Percentiles rank a stretch among this genome's conserved stretches.
phyloP scores from a whole-genome alignment of 371 early-diverging fungal genomes.

The Entomophthora muscae region DNA sequence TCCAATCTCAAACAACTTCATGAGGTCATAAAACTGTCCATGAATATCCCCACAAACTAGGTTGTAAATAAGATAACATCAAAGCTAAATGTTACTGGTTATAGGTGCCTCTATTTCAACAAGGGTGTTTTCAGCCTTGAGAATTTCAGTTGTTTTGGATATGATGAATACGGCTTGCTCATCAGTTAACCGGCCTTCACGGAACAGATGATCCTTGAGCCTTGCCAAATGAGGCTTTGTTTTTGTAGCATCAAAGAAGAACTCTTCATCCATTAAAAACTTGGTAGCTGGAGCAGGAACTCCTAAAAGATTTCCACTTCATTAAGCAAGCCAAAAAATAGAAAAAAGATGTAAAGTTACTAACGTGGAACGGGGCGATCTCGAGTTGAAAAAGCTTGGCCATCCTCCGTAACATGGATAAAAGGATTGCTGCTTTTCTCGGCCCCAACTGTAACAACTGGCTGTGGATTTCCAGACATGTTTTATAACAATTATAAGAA shows the following conservation, averaged over 20 bases:
- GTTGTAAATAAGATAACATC: constrained; percentile 2
- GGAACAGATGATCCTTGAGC: constrained; percentile 70
- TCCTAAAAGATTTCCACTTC: constrained; percentile 13
- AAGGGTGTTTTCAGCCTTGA: constrained; percentile 65
- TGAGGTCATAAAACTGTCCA: constrained; percentile 97
- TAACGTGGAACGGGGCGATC: not conserved
- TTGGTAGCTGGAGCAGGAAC: constrained; percentile 33
- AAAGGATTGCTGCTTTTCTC: not conserved
- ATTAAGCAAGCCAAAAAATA: not conserved
- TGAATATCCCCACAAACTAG: constrained; percentile 97
- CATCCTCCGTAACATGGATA: constrained; percentile 7
- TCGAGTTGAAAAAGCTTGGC: not conserved
- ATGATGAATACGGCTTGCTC: constrained; percentile 81
- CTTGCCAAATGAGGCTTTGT: constrained; percentile 61
- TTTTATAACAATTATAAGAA: too few species aligned
- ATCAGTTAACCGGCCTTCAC: constrained; percentile 80
- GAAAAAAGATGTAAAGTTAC: not conserved
- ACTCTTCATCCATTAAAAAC: constrained; percentile 29
- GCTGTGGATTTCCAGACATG: not conserved
- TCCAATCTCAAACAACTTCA: constrained; percentile 95
- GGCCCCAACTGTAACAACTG: not conserved
- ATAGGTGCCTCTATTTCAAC: constrained; percentile 80
- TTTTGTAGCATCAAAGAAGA: constrained; percentile 35
- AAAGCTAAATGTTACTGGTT: constrained; percentile 34
- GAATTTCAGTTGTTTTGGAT: constrained; percentile 43